phyloP scores from a whole-genome alignment of 2,329 filamentous ascomycete genomes.

The Aspergillus bombycis region DNA sequence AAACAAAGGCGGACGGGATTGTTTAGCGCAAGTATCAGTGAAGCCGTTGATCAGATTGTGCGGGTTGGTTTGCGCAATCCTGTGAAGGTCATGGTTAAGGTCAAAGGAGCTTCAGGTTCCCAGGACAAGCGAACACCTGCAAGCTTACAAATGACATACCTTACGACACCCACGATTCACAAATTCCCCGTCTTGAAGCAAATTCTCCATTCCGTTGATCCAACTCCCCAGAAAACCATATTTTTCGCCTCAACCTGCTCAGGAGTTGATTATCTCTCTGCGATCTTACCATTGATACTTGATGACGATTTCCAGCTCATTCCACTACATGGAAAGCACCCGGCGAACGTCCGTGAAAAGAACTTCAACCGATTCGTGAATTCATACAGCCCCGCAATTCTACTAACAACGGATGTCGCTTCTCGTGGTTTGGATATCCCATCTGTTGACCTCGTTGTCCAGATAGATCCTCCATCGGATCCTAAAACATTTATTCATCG shows the following conservation, averaged over 20 bases:
- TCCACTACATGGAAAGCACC: constrained; percentile 89
- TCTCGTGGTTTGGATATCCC: constrained; percentile 90
- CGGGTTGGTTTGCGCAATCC: constrained; percentile 90
- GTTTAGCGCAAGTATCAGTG: constrained; percentile 94
- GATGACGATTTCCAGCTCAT: constrained; percentile 70
- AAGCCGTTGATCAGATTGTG: constrained; percentile 91
- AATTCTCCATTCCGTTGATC: constrained; percentile 70
- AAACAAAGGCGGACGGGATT: constrained; percentile 93
- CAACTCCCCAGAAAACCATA: constrained; percentile 80
- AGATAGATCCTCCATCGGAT: constrained; percentile 82
- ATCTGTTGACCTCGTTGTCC: constrained; percentile 86
- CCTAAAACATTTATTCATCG: constrained; percentile 79
- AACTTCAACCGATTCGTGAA: constrained; percentile 83
- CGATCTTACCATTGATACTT: constrained; percentile 74
- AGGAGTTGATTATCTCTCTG: constrained; percentile 90
- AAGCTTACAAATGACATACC: constrained; percentile 85
- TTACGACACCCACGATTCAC: constrained; percentile 73
- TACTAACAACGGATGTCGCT: constrained; percentile 91
- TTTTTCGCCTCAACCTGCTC: constrained; percentile 93
- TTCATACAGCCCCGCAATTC: constrained; percentile 73
- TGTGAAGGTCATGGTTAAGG: constrained; percentile 91
- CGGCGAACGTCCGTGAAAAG: constrained; percentile 81
- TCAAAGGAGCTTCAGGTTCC: constrained; percentile 73
- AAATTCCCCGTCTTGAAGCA: constrained; percentile 76
- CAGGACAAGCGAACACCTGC: constrained; percentile 89